Percentiles rank a stretch among this genome's conserved stretches.
Evolutionary conservation across 371 early-diverging fungal species (phyloP).

Genomic region (Syncephalis plumigaleata): DNA sequence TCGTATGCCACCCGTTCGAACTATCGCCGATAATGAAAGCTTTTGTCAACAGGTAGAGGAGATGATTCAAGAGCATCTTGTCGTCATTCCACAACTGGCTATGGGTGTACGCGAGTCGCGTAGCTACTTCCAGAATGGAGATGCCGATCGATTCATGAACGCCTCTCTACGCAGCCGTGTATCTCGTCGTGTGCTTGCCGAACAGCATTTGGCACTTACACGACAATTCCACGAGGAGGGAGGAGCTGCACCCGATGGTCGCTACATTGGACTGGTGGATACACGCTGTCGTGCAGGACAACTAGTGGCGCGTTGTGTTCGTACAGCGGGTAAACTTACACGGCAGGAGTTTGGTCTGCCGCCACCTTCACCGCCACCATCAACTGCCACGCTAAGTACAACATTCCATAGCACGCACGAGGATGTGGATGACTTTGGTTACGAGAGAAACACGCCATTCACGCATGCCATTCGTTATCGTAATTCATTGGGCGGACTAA

Average conservation of each 20-base stretch:
- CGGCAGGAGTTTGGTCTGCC: slow-evolving; percentile 4
- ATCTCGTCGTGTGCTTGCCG: slow-evolving; percentile 77
- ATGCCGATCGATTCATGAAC: slow-evolving; percentile 75
- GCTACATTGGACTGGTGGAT: slow-evolving; percentile 38
- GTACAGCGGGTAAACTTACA: slow-evolving; percentile 13
- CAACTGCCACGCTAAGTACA: too few species aligned
- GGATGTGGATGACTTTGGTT: not conserved
- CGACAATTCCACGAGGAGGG: slow-evolving; percentile 21
- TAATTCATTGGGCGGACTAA: too few species aligned
- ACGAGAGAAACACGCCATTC: not conserved
- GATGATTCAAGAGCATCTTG: slow-evolving; percentile 53
- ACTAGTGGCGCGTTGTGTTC: slow-evolving; percentile 20
- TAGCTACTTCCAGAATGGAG: slow-evolving; percentile 72
- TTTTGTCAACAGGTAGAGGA: slow-evolving; percentile 55
- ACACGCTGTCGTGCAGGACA: slow-evolving; percentile 31
- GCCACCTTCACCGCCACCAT: too few species aligned
- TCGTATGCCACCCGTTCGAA: slow-evolving; percentile 39
- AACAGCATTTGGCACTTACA: slow-evolving; percentile 79
- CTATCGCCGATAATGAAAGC: slow-evolving; percentile 46
- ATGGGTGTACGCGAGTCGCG: slow-evolving; percentile 35
- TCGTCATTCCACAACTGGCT: slow-evolving; percentile 74
- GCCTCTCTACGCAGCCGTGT: slow-evolving; percentile 80
- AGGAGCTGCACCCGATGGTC: slow-evolving; percentile 15
- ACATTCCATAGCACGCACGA: too few species aligned
- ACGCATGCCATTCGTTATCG: too few species aligned